These are phyloP conservation scores for Fomes fomentarius DNA, from an alignment of 1,284 basidiomycete species.

Conservation along the genomic window DNA sequence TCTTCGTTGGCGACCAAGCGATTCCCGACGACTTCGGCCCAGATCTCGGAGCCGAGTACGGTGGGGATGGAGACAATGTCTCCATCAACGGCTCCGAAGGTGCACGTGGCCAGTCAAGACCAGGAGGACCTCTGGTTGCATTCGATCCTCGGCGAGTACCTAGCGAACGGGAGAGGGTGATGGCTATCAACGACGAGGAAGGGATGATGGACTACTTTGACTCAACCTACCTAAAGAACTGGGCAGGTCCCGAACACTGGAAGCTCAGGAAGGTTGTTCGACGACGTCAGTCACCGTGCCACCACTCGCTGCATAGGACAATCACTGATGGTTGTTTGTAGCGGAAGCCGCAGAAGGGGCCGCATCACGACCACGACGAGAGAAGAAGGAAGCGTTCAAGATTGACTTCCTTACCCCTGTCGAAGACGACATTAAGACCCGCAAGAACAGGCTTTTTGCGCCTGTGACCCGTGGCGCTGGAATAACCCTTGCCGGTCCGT, in stretches of 20 bases:
- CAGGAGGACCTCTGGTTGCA: conserved; percentile 59
- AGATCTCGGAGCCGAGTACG: conserved; percentile 42
- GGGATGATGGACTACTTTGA: conserved; percentile 95
- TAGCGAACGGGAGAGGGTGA: conserved; percentile 77
- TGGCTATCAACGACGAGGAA: conserved; percentile 83
- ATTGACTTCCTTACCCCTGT: conserved; percentile 82
- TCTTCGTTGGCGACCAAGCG: conserved; percentile 76
- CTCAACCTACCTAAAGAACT: conserved; percentile 87
- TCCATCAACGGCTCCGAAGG: conserved; percentile 41
- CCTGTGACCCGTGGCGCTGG: conserved; percentile 66
- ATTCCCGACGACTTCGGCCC: conserved; percentile 52
- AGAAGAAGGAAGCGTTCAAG: conserved; percentile 86
- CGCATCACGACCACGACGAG: conserved; percentile 59
- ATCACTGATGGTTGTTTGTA: conserved; percentile 25
- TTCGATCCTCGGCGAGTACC: conserved; percentile 80
- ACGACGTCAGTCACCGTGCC: conserved; percentile 54
- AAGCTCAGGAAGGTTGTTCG: conserved; percentile 82
- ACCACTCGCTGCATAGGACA: neutral
- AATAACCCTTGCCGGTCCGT: conserved; percentile 71
- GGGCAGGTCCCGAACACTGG: conserved; percentile 99
- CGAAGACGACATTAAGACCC: conserved; percentile 69
- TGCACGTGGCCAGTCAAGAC: conserved; percentile 35
- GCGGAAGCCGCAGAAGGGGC: conserved; percentile 53
- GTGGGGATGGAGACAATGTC: conserved; percentile 47
- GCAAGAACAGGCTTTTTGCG: conserved; percentile 82